Evolutionary conservation across 805 yeast species (phyloP).

Genomic region (Candida taoyuanica): DNA sequence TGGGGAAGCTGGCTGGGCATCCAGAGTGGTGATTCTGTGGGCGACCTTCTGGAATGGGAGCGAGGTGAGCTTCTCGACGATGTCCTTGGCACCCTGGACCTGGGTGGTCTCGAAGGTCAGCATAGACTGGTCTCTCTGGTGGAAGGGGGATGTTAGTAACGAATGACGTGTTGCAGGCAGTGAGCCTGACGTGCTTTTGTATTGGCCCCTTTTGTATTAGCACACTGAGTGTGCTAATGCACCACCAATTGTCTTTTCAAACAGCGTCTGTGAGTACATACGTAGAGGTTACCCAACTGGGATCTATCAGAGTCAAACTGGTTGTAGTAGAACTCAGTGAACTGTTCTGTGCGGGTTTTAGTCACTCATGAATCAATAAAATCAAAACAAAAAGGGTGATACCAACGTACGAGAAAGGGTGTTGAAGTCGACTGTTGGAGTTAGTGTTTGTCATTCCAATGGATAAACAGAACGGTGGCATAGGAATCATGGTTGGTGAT

Average conservation of each 20-base stretch:
- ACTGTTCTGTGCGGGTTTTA: slow-evolving; percentile 48
- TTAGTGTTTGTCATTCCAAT: too few relatives aligned
- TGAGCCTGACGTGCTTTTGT: too few relatives aligned
- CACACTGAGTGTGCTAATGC: neutral
- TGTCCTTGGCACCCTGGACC: slow-evolving; percentile 88
- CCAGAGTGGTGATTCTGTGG: slow-evolving; percentile 91
- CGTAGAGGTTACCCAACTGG: slow-evolving; percentile 87
- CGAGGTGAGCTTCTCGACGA: slow-evolving; percentile 85
- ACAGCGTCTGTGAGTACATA: slow-evolving; percentile 33
- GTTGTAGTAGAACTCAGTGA: slow-evolving; percentile 91
- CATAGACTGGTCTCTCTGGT: slow-evolving; percentile 91
- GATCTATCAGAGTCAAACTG: slow-evolving; percentile 92
- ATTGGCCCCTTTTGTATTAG: too few relatives aligned
- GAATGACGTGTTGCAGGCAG: too few relatives aligned
- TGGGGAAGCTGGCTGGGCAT: slow-evolving; percentile 96
- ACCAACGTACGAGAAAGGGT: slow-evolving; percentile 37
- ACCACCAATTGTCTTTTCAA: too few relatives aligned
- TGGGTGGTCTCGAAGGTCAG: slow-evolving; percentile 93
- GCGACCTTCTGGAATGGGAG: slow-evolving; percentile 90
- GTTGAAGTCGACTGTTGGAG: slow-evolving; percentile 37
- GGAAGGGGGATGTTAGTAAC: neutral
- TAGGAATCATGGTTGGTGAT: too few relatives aligned
- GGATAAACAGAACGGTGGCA: too few relatives aligned
- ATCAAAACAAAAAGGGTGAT: neutral
- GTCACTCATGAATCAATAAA: neutral